Conservation (phyloP, 805 yeast genomes). For the Saccharomycopsis schoenii region DNA sequence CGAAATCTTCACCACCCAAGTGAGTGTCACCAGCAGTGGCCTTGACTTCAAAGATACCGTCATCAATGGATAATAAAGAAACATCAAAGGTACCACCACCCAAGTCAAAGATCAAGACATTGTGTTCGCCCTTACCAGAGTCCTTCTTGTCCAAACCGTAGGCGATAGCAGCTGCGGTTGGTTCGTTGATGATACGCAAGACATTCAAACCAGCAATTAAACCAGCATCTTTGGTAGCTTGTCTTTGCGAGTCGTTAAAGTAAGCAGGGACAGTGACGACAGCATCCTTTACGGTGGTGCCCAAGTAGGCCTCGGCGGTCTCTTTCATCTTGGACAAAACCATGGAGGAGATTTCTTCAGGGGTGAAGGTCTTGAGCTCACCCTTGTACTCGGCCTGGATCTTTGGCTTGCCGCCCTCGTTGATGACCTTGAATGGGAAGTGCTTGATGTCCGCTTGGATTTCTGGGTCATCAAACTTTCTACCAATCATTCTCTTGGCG, state of each 20-base stretch:
- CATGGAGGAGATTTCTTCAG: slow-evolving; percentile 94
- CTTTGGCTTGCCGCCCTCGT: slow-evolving; percentile 77
- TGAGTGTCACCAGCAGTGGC: slow-evolving; percentile 67
- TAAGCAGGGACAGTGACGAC: slow-evolving; percentile 96
- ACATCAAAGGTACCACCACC: slow-evolving; percentile 90
- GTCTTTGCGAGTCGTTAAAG: slow-evolving; percentile 96
- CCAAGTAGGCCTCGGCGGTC: slow-evolving; percentile 86
- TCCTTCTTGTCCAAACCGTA: slow-evolving; percentile 68
- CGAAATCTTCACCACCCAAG: slow-evolving; percentile 86
- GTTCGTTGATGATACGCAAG: slow-evolving; percentile 90
- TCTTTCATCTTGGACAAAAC: slow-evolving; percentile 85
- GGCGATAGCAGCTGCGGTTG: slow-evolving; percentile 98
- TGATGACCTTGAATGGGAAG: slow-evolving; percentile 76
- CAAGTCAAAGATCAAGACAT: slow-evolving; percentile 68
- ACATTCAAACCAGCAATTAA: slow-evolving; percentile 92
- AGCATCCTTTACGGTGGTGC: slow-evolving; percentile 77
- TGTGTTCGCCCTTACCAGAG: slow-evolving; percentile 61
- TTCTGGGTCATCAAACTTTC: slow-evolving; percentile 68
- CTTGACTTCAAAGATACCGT: slow-evolving; percentile 76
- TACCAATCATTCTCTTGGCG: slow-evolving; percentile 90
- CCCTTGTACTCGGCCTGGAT: slow-evolving; percentile 85
- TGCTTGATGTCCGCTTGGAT: slow-evolving; percentile 76
- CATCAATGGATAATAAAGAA: slow-evolving; percentile 65
- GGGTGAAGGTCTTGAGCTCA: slow-evolving; percentile 77
- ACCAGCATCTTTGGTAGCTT: slow-evolving; percentile 98